A percentile compares a stretch with the other conserved stretches of the same genome.
phyloP scores from a whole-genome alignment of 1,139 yeast species.

The Suhomyces anneliseae region DNA sequence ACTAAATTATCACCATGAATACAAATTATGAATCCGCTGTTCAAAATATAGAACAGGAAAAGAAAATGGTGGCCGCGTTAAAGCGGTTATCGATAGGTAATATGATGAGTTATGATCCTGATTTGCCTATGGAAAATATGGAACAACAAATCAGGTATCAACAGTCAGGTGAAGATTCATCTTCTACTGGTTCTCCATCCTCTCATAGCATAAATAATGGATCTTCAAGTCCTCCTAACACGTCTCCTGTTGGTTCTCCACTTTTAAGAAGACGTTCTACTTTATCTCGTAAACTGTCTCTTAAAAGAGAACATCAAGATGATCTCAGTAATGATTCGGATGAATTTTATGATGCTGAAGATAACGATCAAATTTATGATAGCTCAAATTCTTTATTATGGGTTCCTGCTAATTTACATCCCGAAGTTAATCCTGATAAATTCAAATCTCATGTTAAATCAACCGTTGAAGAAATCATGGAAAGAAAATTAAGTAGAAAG shows the following conservation, averaged over 20 bases:
- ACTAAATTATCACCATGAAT: background rate
- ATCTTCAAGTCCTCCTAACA: background rate
- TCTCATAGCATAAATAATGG: background rate
- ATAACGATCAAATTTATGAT: conserved; percentile 27
- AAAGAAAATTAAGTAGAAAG: conserved; percentile 37
- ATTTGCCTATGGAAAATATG: conserved; percentile 47
- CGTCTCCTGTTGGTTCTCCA: conserved; percentile 1
- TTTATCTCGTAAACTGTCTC: conserved; percentile 12
- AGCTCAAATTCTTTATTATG: conserved; percentile 53
- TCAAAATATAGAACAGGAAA: conserved; percentile 53
- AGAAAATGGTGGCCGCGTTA: conserved; percentile 58
- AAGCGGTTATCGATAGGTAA: conserved; percentile 58
- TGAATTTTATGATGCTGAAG: conserved; percentile 26
- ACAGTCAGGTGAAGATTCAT: conserved; percentile 5
- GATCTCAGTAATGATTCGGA: conserved; percentile 17
- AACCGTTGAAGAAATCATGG: conserved; percentile 73
- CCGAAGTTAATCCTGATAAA: conserved; percentile 89
- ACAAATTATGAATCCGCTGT: conserved; percentile 38
- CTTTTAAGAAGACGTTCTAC: conserved; percentile 8
- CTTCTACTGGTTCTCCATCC: conserved; percentile 1
- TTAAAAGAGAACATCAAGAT: conserved; percentile 8
- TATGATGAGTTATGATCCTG: conserved; percentile 56
- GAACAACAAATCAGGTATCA: conserved; percentile 18
- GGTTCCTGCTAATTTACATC: conserved; percentile 96
- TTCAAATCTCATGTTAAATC: conserved; percentile 80